phyloP scores from a whole-genome alignment of 73 alveolate genomes.

The Tetrahymena malaccensis region DNA sequence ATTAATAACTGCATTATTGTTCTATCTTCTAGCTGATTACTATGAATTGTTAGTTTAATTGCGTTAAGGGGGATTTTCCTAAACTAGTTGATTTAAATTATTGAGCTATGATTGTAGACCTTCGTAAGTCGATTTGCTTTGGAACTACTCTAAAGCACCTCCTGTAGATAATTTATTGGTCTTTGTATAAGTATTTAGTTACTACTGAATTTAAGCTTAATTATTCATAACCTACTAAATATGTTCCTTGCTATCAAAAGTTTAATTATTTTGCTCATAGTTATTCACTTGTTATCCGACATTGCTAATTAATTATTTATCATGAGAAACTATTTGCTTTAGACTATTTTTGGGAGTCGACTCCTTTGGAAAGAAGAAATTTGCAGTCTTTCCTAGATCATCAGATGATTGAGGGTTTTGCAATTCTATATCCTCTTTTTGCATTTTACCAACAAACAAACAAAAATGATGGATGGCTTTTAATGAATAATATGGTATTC shows the following conservation, averaged over 20 bases:
- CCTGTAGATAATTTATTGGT: not conserved
- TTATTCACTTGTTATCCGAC: not conserved
- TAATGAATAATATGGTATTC: not conserved
- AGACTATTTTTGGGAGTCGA: not conserved
- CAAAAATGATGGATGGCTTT: not conserved
- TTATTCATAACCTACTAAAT: not conserved
- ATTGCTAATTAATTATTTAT: not conserved
- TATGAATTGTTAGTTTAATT: not conserved
- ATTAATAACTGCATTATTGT: not conserved
- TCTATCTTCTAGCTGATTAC: not conserved
- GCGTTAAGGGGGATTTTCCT: not conserved
- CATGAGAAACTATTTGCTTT: not conserved
- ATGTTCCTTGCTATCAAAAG: not conserved
- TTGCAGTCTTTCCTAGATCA: not conserved
- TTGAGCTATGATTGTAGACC: not conserved
- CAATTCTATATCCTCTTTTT: not conserved
- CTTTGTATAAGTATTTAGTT: not conserved
- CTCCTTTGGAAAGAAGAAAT: not conserved
- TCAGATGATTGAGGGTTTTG: not conserved
- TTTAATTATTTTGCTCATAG: not conserved
- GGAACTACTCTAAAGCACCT: not conserved
- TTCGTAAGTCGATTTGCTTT: not conserved
- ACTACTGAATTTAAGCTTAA: not conserved
- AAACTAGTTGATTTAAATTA: not conserved
- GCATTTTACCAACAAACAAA: not conserved